Evolutionary conservation across 2,329 filamentous ascomycete species (phyloP).

Genomic region (Lithohypha guttulata): DNA sequence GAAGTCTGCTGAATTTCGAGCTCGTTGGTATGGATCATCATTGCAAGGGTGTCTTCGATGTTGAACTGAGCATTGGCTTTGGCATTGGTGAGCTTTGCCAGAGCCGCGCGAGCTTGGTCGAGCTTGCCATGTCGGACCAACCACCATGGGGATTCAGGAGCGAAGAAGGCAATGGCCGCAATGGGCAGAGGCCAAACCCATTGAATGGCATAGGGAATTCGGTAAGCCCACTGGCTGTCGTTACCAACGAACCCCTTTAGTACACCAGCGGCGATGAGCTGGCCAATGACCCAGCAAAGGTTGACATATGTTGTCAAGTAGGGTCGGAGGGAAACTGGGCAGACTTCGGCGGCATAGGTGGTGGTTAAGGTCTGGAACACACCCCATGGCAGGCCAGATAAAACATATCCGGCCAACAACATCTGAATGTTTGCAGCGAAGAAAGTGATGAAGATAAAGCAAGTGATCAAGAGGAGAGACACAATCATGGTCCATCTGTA

Average conservation of each 20-base stretch:
- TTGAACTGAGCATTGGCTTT: conserved; percentile 23
- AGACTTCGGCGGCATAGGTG: conserved; percentile 31
- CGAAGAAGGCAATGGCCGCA: conserved; percentile 17
- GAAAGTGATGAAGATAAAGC: conserved; percentile 31
- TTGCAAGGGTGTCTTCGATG: conserved; percentile 23
- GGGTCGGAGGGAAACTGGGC: conserved; percentile 26
- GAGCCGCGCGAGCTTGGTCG: conserved; percentile 36
- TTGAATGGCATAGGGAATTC: conserved; percentile 29
- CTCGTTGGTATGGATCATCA: conserved; percentile 24
- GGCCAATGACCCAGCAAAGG: conserved; percentile 33
- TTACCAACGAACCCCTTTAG: conserved; percentile 24
- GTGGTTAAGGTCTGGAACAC: conserved; percentile 28
- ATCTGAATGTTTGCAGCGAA: conserved; percentile 29
- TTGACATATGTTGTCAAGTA: conserved; percentile 31
- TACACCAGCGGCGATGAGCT: conserved; percentile 29
- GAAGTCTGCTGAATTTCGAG: conserved; percentile 21
- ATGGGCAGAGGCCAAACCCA: conserved; percentile 24
- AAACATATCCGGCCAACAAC: conserved; percentile 29
- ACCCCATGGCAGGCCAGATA: conserved; percentile 33
- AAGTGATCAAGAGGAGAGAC: conserved; percentile 21
- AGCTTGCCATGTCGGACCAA: conserved; percentile 38
- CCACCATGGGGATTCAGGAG: conserved; percentile 44
- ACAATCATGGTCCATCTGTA: conserved; percentile 25
- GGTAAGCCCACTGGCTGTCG: conserved; percentile 27
- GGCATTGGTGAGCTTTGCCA: conserved; percentile 34